Evolutionary conservation across 352 stramenopile genomes (phyloP).

Genomic region (Globisporangium alternatum): DNA sequence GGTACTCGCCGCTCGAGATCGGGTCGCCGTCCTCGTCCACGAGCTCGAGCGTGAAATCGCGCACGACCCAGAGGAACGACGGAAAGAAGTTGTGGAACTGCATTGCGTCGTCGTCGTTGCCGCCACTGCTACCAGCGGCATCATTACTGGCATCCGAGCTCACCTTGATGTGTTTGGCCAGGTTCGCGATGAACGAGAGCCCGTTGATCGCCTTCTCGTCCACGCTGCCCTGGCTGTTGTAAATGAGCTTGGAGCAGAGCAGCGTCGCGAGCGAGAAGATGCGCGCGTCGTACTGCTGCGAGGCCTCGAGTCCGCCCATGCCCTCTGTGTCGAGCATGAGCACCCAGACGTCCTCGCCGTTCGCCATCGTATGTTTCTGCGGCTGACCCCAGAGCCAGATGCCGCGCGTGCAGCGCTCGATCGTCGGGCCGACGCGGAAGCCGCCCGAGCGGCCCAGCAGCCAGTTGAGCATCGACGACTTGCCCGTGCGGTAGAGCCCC

Average conservation of each 20-base stretch:
- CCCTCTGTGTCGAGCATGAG: constrained; percentile 88
- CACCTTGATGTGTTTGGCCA: constrained; percentile 85
- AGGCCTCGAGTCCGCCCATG: constrained; percentile 80
- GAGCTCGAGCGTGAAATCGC: constrained; percentile 86
- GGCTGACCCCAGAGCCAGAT: constrained; percentile 87
- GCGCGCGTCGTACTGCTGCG: constrained; percentile 81
- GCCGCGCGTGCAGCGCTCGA: constrained; percentile 82
- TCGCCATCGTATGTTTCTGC: constrained; percentile 50
- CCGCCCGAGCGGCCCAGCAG: constrained; percentile 63
- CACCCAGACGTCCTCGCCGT: constrained; percentile 71
- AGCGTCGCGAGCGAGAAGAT: constrained; percentile 87
- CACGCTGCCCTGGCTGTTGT: constrained; percentile 85
- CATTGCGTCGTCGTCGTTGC: constrained; percentile 53
- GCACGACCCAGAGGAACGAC: constrained; percentile 87
- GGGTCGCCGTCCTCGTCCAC: constrained; percentile 81
- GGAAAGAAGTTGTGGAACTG: constrained; percentile 87
- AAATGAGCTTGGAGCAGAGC: constrained; percentile 86
- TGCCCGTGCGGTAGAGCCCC: constrained; percentile 85
- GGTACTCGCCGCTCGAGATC: constrained; percentile 79
- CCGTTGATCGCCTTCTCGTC: constrained; percentile 84
- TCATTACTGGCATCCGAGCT: constrained; percentile 33
- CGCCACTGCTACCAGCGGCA: background rate
- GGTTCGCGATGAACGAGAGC: constrained; percentile 85
- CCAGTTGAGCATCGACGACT: constrained; percentile 89
- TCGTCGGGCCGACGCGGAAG: constrained; percentile 79